Base-by-base conservation (phyloP, 768 basidiomycete species). In the Lactifluus subvellereus region DNA sequence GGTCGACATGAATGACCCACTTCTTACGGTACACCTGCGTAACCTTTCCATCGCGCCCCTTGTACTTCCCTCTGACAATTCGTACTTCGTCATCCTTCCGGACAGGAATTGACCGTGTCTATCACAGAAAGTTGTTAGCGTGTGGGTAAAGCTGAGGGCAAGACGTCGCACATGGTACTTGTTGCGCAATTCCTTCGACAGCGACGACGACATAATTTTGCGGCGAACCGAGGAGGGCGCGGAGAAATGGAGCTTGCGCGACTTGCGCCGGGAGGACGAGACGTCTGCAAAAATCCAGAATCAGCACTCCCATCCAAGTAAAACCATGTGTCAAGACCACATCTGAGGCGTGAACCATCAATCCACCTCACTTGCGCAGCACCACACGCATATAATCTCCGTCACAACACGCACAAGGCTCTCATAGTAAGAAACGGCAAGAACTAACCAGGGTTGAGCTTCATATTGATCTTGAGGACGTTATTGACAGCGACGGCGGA, bases 1-100 rank as follows among this genome's bases (percentile, higher is more conserved):
- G 92, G 78, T 99, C 96, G 73, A 99, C 91, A 78, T 98, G 89
- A 76, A 99, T 89, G 59, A 98, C 92, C 91, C 92, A 98, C 77
- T 96, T 95, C 87, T 96, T 96, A 76, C 95, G 90, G 84, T 95
- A 96, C 68, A 98, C 95, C 78, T 94, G 89, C 64, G 91, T 92
- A 66, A 99, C 87, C 80, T 98, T 98, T 72, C 96, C 96, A 82
- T 99, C 96, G 73, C 94, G 86, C 56, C 97, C 96, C 83, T 97
- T 97, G 85, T 97, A 94, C 77, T 96, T 95, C 60, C 96, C 96
- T 68, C 96, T 85, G 64, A 98, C 91, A 71, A 99, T 94, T 73
- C 89, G 82, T 68, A 98, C 96, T 79, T 98, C 96, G 76, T 99
- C 96, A 71, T 98, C 96, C 77, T 98, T 98, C 73, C 97, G 90